Evolutionary conservation across 306 rosid species (phyloP).

Genomic region (Abrus pulchellus): DNA sequence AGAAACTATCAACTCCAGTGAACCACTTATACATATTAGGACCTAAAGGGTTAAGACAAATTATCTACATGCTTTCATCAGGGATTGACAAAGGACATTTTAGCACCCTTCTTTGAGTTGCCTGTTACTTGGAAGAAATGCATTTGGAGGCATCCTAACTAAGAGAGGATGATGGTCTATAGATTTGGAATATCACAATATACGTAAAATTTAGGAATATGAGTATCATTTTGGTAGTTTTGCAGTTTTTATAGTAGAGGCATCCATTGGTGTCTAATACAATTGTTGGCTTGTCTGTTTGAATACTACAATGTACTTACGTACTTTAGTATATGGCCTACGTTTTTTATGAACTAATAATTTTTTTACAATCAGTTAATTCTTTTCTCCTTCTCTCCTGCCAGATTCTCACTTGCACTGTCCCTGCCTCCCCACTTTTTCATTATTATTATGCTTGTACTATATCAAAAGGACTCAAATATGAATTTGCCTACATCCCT

Average conservation of each 20-base stretch:
- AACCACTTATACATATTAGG: conserved; percentile 11
- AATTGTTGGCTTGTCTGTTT: conserved; percentile 3
- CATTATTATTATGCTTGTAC: no score
- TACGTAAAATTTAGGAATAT: conserved; percentile 13
- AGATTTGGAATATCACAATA: conserved; percentile 2
- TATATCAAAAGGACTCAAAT: no score
- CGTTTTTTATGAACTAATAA: no score
- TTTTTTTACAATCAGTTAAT: no score
- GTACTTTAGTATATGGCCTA: no score
- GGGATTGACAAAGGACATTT: conserved; percentile 18
- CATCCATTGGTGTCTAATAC: conserved; percentile 16
- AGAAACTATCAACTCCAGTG: conserved; percentile 40
- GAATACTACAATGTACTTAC: neutral
- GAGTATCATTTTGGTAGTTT: neutral
- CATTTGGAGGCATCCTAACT: conserved; percentile 13
- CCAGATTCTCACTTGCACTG: no score
- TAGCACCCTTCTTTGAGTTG: conserved; percentile 16
- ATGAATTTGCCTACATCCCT: no score
- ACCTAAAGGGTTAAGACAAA: neutral
- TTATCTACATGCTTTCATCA: conserved; percentile 18
- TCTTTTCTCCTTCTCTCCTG: no score
- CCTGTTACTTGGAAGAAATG: conserved; percentile 16
- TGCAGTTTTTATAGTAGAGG: neutral
- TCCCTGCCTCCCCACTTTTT: no score
- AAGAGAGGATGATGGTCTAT: neutral